Evolutionary conservation across 768 basidiomycete genomes (phyloP).

Genomic region (Tulasnella sp.): DNA sequence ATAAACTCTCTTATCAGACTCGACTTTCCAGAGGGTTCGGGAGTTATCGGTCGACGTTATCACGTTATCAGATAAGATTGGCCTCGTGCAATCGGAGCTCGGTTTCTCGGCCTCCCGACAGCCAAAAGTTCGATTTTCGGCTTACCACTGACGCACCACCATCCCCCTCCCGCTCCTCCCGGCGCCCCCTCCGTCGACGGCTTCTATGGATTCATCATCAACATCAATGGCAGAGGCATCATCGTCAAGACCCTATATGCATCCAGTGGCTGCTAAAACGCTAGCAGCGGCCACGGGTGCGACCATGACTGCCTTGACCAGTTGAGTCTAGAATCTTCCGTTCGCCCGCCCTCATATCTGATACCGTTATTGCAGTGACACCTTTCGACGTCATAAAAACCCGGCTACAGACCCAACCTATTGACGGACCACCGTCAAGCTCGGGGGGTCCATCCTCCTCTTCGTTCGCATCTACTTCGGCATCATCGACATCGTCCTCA

Average conservation of each 20-base stretch:
- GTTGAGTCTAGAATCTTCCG: conserved; percentile 44
- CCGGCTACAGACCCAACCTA: conserved; percentile 88
- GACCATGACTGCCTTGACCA: conserved; percentile 76
- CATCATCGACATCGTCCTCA: conserved; percentile 21
- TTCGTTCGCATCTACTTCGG: conserved; percentile 28
- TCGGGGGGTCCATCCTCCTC: conserved; percentile 9
- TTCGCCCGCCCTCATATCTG: neutral
- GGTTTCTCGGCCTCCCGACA: conserved; percentile 5
- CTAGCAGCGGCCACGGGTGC: conserved; percentile 76
- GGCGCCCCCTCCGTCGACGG: neutral
- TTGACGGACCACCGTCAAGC: conserved; percentile 28
- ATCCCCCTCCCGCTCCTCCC: neutral
- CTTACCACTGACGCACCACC: neutral
- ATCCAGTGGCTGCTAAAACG: conserved; percentile 73
- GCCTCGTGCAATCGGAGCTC: conserved; percentile 11
- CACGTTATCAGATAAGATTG: conserved; percentile 12
- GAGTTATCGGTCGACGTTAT: neutral
- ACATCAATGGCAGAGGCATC: conserved; percentile 1
- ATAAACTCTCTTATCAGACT: too few relatives aligned
- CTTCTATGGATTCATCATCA: neutral
- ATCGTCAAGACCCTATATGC: conserved; percentile 45
- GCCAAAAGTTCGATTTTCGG: conserved; percentile 17
- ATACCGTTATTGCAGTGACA: conserved; percentile 65
- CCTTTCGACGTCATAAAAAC: conserved; percentile 99
- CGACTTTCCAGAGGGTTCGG: too few relatives aligned